Evolutionary conservation across 2,329 filamentous ascomycete species (phyloP).

Genomic region (Rutstroemia sp.): DNA sequence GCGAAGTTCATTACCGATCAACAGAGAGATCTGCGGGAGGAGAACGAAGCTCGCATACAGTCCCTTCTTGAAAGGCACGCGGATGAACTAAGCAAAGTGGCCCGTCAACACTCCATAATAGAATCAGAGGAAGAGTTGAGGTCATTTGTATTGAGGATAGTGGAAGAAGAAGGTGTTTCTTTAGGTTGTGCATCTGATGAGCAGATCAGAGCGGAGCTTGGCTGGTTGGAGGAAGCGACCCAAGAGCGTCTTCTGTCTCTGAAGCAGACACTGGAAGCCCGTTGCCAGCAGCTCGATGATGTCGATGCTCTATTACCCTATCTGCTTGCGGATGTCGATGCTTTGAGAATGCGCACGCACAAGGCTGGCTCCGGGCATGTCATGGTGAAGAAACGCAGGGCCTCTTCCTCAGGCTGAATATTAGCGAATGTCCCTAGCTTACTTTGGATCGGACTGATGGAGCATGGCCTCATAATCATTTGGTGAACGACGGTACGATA

Average conservation of each 20-base stretch:
- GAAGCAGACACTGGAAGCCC: background rate
- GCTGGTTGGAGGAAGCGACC: background rate
- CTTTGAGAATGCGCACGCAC: background rate
- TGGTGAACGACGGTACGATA: no score
- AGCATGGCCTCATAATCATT: no score
- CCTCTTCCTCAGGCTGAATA: no score
- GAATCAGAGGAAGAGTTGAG: conserved; percentile 2
- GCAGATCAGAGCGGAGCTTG: background rate
- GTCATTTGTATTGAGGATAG: background rate
- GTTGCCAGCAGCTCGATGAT: conserved; percentile 2
- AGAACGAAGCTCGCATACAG: background rate
- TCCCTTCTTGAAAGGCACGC: background rate
- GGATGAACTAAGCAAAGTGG: background rate
- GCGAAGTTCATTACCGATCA: background rate
- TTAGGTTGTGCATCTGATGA: background rate
- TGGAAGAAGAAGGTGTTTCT: background rate
- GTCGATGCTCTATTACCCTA: background rate
- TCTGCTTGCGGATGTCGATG: background rate
- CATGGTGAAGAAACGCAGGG: background rate
- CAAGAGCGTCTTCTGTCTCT: background rate
- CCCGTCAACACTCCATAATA: background rate
- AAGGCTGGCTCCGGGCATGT: background rate
- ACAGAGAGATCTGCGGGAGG: background rate
- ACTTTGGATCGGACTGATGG: no score
- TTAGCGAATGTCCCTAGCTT: no score